Base-by-base conservation (phyloP, 192 early-diverging fungal species). In the Linnemannia schmuckeri region DNA sequence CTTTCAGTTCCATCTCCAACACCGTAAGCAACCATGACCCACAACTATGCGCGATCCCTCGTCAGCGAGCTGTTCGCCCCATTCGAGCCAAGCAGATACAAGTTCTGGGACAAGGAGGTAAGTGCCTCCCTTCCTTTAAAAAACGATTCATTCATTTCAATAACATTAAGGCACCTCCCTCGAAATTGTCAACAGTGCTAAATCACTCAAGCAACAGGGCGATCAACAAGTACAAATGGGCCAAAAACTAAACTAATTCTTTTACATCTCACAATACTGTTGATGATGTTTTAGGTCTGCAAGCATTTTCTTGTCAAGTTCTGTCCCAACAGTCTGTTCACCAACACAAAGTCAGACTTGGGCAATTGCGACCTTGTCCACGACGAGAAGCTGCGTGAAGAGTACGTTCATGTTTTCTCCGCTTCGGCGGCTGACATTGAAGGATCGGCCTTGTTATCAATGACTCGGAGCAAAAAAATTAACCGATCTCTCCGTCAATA, bases 271-370 rank as follows among this genome's bases (percentile, higher is more conserved):
- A 7, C 37, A 37, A 40, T 38, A 15, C 9, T 70, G 47, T 40
- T n/a, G 15, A 24, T 47, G 10, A 15, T 66, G 12, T 78, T 1
- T 7, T 81, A 93, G 90, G 93, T 96, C 49, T 96, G 95, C 84
- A 96, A 95, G 73, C 89, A 96, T 81, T 93, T 95, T 81, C 87
- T 96, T 66, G 95, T 96, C n/a, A 93, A 93, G 61, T 96, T 96
- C 75, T 97, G 96, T 75, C 96, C 96, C 33, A 91, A 93, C 74
- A 92, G 93, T 72, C 89, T 96, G n/a, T 97, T 97, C 88, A 94
- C 94, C 76, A 97, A 97, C 88, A 97, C 96, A 7, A 97, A 97
- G 88, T 94, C 94, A 33, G 96, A 96, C 80, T 91, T 96, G 81
- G 94, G 94, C 88, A 90, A 84, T 5, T 97, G 96, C 83, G 91